A percentile compares a stretch with the other conserved stretches of the same genome.
Conservation (phyloP, 345 rosid species). For the Aquilaria malaccensis region DNA sequence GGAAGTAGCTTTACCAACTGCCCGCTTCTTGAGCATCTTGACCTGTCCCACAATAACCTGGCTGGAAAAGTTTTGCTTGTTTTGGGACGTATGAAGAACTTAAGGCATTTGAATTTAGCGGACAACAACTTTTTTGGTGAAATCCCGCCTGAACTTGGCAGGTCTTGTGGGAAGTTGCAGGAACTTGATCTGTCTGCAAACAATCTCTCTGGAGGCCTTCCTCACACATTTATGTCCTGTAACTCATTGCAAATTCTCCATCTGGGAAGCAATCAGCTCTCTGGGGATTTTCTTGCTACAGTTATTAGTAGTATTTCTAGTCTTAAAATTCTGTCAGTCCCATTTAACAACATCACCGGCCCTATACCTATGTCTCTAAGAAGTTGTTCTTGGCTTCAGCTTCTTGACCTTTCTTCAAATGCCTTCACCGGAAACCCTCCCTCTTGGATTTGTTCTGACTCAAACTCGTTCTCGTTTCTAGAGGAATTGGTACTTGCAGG, state of each 20-base stretch:
- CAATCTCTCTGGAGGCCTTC: slow-evolving; percentile 52
- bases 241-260: slow-evolving; percentile 48
- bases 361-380: slow-evolving; percentile 47
- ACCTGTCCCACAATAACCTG: slow-evolving; percentile 57
- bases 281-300: slow-evolving; percentile 54
- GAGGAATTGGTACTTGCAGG: slow-evolving; percentile 55
- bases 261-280: slow-evolving; percentile 60
- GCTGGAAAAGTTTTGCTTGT: slow-evolving; percentile 40
- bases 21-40: slow-evolving; percentile 40
- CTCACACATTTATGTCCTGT: slow-evolving; percentile 40
- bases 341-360: slow-evolving; percentile 70
- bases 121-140: slow-evolving; percentile 45
- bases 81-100: slow-evolving; percentile 37
- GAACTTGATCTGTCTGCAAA: slow-evolving; percentile 65
- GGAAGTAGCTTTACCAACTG: slow-evolving; percentile 39
- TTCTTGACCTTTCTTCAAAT: slow-evolving; percentile 77
- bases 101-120: slow-evolving; percentile 48
- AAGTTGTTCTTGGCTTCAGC: slow-evolving; percentile 48
- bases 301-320: slow-evolving; percentile 51
- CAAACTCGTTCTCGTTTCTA: slow-evolving; percentile 26
- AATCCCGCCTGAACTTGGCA: slow-evolving; percentile 62
- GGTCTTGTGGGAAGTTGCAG: slow-evolving; percentile 39
- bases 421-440: slow-evolving; percentile 54
- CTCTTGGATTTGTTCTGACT: slow-evolving; percentile 35
- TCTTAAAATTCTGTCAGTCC: slow-evolving; percentile 38